Evolutionary conservation across 441 rosid species (phyloP), one percentile per base, ranked within the genome.

Genomic region (Viola pubescens): DNA sequence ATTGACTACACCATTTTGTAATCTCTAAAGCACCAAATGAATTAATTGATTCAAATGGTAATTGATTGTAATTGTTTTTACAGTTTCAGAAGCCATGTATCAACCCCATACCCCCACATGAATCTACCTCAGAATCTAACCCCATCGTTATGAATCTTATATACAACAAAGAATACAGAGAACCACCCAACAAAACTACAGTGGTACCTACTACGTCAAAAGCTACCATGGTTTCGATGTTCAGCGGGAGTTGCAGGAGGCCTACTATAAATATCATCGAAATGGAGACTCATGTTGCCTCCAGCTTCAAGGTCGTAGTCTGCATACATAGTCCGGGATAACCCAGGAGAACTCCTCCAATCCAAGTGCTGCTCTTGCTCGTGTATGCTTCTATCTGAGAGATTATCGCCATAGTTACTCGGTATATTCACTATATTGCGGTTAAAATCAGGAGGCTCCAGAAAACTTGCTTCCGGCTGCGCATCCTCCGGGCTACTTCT

Each of bases 391-490:
- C 74, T 65, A 54, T 79, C 88, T 0, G 89, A 88, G 12, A 70
- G 40, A 62, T 69, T 73, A 44, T 85, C 94, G 9, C 56, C 52
- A 46, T 59, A 56, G 61, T 76, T 73, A 52, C 72, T 50, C 3
- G 75, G 13, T 4, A 62, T 42, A 1, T 16, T 16, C 19, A 16
- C 19, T 16, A 16, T 16, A 62, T 67, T 66, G 11, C 4, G 79
- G 76, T 78, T 77, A 64, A 85, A 90, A 64, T 81, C 89, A 2
- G 97, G 97, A 54, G 99, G 99, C 65, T 94, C 97, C 0, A 88
- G 77, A 68, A 94, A 94, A 69, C 99, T 94, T 16, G 88, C 43
- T 52, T 85, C 77, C 0, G 82, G 80, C 58, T 80, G 85, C 52
- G 76, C 68, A 56, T 63, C 54, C 7, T 58, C 72, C 1, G 73